Percentiles rank a stretch among this genome's conserved stretches.
phyloP scores from a whole-genome alignment of 352 stramenopile genomes.

The Pythium volutum region DNA sequence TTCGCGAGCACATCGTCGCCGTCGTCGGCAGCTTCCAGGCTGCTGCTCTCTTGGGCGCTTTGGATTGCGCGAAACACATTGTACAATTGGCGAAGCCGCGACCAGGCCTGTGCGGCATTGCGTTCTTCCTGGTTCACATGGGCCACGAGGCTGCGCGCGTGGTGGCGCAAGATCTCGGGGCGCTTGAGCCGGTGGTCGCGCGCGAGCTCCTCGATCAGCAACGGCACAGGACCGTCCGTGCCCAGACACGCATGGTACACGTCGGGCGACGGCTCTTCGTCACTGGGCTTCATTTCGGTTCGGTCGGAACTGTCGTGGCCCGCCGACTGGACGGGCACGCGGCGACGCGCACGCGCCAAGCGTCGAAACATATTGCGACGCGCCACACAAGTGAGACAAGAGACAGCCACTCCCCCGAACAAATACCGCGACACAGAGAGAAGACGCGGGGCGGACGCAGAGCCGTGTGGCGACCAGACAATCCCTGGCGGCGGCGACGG shows the following conservation, averaged over 20 bases:
- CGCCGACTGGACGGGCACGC: constrained; percentile 53
- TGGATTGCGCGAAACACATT: constrained; percentile 44
- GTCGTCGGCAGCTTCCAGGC: constrained; percentile 21
- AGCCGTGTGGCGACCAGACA: constrained; percentile 16
- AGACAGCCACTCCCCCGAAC: not conserved
- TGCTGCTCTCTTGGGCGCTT: constrained; percentile 27
- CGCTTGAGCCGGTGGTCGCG: constrained; percentile 12
- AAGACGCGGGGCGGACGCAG: not conserved
- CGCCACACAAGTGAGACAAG: too few relatives aligned
- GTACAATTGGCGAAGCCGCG: constrained; percentile 56
- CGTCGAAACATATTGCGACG: constrained; percentile 79
- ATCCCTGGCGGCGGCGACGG: constrained; percentile 13
- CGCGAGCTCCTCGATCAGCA: constrained; percentile 20
- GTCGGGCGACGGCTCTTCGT: constrained; percentile 27
- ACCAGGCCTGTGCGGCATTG: constrained; percentile 51
- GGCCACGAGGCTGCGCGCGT: constrained; percentile 19
- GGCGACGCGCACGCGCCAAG: constrained; percentile 49
- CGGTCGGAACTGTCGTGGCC: constrained; percentile 50
- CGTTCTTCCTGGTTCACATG: constrained; percentile 43
- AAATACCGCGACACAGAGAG: not conserved
- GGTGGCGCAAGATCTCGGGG: constrained; percentile 14
- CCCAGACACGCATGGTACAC: constrained; percentile 39
- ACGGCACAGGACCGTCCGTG: constrained; percentile 22
- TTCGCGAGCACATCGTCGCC: constrained; percentile 14
- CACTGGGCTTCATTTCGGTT: constrained; percentile 26